Percentiles rank a stretch among this genome's conserved stretches.
Evolutionary conservation across 73 alveolate genomes (phyloP).

Genomic region (Vitrella brassicaformis): DNA sequence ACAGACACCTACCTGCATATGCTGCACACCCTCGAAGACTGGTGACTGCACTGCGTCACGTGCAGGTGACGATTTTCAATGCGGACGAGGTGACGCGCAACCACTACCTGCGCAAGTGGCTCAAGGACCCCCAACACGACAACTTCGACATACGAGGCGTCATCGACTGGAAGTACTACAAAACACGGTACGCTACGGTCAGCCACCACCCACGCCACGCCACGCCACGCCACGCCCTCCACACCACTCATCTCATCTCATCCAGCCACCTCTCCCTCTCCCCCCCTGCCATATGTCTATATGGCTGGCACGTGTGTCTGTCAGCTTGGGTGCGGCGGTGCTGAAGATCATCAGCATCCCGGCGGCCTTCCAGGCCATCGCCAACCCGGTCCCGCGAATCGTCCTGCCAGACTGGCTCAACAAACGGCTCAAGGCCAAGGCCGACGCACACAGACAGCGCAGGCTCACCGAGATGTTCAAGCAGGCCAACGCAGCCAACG

Average conservation of each 20-base stretch:
- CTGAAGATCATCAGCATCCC: slow-evolving; percentile 54
- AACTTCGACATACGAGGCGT: slow-evolving; percentile 86
- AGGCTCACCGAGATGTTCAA: slow-evolving; percentile 9
- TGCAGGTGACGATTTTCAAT: slow-evolving; percentile 79
- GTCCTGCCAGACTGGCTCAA: slow-evolving; percentile 58
- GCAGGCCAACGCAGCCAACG: no score
- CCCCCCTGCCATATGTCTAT: no score
- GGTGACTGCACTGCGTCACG: no score
- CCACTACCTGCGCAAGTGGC: slow-evolving; percentile 88
- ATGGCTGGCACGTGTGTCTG: no score
- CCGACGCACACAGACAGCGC: slow-evolving; percentile 43
- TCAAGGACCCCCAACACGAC: slow-evolving; percentile 66
- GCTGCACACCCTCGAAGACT: no score
- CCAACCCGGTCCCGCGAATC: slow-evolving; percentile 50
- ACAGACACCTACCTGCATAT: no score
- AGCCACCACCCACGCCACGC: no score
- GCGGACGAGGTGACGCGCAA: slow-evolving; percentile 72
- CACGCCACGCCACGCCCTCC: no score
- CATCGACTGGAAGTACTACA: slow-evolving; percentile 98
- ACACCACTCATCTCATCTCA: no score
- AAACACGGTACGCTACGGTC: no score
- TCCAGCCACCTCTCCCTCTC: no score
- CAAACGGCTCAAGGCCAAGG: slow-evolving; percentile 43
- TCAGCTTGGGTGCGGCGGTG: slow-evolving; percentile 7
- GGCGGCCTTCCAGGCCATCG: slow-evolving; percentile 51